Conservation (phyloP, 208 protist genomes). For the Leishmania aethiopica region DNA sequence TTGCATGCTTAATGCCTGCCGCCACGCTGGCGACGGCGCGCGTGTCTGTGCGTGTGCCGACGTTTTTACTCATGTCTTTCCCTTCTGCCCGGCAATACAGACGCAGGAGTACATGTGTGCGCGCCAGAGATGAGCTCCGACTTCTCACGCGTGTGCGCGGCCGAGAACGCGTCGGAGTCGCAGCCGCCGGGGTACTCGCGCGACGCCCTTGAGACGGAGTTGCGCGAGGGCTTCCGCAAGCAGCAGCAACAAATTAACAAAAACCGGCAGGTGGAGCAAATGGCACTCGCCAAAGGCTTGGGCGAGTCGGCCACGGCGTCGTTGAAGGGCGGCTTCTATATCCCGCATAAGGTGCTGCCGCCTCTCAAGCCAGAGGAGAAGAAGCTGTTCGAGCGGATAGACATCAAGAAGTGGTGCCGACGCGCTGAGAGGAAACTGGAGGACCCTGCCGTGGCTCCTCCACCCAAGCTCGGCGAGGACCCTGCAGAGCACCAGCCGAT, state of each 20-base stretch:
- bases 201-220: slow-evolving; percentile 40
- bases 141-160: background rate
- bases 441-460: background rate
- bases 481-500: background rate
- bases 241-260: slow-evolving; percentile 43
- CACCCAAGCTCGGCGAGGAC: background rate
- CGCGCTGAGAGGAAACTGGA: background rate
- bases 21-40: too few relatives aligned
- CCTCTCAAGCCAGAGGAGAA: slow-evolving; percentile 43
- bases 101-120: background rate
- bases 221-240: slow-evolving; percentile 64
- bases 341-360: slow-evolving; percentile 57
- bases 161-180: background rate
- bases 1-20: too few relatives aligned
- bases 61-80: background rate
- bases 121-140: background rate
- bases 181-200: background rate
- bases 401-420: slow-evolving; percentile 31
- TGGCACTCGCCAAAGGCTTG: slow-evolving; percentile 76
- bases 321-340: slow-evolving; percentile 59
- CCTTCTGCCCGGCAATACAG: background rate
- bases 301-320: slow-evolving; percentile 55
- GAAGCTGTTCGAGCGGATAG: slow-evolving; percentile 34
- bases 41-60: too few relatives aligned
- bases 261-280: slow-evolving; percentile 51